Conservation (phyloP, 805 yeast species). For the Danielozyma ontarioensis region DNA sequence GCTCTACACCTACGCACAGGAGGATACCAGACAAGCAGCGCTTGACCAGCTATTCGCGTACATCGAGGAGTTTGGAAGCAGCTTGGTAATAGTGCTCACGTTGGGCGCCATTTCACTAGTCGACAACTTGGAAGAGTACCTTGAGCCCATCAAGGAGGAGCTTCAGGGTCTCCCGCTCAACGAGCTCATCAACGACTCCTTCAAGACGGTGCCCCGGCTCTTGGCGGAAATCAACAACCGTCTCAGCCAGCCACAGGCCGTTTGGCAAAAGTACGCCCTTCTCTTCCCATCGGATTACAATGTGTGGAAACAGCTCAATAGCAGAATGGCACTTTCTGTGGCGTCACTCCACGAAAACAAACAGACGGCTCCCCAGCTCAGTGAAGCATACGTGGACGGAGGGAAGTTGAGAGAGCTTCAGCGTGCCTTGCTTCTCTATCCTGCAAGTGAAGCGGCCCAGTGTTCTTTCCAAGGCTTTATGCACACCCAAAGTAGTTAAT, state of each 20-base stretch:
- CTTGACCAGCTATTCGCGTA: constrained; percentile 71
- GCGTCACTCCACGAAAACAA: constrained; percentile 48
- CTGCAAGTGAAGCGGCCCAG: constrained; percentile 21
- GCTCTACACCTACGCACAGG: constrained; percentile 66
- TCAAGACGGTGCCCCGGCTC: constrained; percentile 54
- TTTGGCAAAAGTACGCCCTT: constrained; percentile 69
- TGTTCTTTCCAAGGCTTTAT: constrained; percentile 1
- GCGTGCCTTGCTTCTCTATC: constrained; percentile 62
- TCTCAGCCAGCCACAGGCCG: constrained; percentile 18
- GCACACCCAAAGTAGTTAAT: too few species aligned
- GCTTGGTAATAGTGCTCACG: constrained; percentile 61
- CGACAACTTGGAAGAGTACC: constrained; percentile 53
- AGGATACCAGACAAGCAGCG: constrained; percentile 79
- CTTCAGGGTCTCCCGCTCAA: constrained; percentile 45
- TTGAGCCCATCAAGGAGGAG: constrained; percentile 65
- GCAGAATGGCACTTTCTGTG: constrained; percentile 51
- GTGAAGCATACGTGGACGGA: constrained; percentile 45
- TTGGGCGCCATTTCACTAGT: constrained; percentile 76
- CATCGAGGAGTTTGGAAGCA: constrained; percentile 60
- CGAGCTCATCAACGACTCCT: constrained; percentile 46
- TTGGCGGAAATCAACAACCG: constrained; percentile 46
- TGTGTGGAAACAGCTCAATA: constrained; percentile 66
- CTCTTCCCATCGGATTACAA: constrained; percentile 66
- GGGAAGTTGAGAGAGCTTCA: constrained; percentile 54
- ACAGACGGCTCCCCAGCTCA: constrained; percentile 46